Evolutionary conservation across 306 rosid genomes (phyloP).

Genomic region (Pterocarpus macrocarpus): DNA sequence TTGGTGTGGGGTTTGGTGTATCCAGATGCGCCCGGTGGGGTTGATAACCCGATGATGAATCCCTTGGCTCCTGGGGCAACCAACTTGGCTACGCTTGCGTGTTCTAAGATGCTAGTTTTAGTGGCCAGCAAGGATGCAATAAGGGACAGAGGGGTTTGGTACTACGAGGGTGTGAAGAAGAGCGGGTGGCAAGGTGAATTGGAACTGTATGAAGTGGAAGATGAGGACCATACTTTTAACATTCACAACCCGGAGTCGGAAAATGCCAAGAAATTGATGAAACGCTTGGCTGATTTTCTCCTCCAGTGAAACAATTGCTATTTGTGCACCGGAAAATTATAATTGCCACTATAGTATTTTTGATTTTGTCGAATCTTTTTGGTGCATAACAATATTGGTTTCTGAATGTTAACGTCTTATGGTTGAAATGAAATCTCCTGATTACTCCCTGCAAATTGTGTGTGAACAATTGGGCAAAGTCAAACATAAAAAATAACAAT

Average conservation of each 20-base stretch:
- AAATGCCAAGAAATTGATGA: conserved; percentile 31
- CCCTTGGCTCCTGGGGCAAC: conserved; percentile 41
- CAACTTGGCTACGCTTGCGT: conserved; percentile 46
- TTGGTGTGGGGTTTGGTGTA: conserved; percentile 18
- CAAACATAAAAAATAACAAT: too few species aligned
- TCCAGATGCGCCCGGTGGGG: conserved; percentile 33
- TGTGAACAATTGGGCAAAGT: too few species aligned
- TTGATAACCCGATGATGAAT: conserved; percentile 47
- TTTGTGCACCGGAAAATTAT: background rate
- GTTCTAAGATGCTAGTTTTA: conserved; percentile 38
- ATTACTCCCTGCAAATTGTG: background rate
- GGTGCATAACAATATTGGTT: background rate
- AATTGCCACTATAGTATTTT: background rate
- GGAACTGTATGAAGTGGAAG: conserved; percentile 34
- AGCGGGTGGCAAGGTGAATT: conserved; percentile 47
- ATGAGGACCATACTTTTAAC: conserved; percentile 40
- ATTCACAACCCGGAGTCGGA: background rate
- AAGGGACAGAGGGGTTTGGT: conserved; percentile 46
- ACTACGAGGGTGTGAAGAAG: conserved; percentile 31
- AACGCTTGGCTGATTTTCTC: conserved; percentile 45
- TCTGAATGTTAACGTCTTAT: background rate
- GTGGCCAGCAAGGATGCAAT: conserved; percentile 40
- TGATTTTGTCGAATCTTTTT: background rate
- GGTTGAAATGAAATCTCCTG: background rate
- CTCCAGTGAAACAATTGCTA: background rate